A percentile compares a stretch with the other conserved stretches of the same genome.
Conservation (phyloP, 129 eudicot species). For the Pseudognaphalium luteoalbum region DNA sequence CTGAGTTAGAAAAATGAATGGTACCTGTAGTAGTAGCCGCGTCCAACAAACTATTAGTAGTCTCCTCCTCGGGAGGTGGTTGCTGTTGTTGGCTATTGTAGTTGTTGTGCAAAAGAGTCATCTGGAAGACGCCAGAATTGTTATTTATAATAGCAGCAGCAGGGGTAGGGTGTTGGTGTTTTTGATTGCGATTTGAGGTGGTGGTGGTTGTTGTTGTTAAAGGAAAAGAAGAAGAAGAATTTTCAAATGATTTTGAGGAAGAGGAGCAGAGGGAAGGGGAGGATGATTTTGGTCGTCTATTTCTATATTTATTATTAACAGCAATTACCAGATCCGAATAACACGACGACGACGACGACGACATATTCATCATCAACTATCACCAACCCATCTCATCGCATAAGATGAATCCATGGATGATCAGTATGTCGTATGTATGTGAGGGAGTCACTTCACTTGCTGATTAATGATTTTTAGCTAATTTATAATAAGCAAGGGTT, state of each 20-base stretch:
- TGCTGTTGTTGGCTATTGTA: not conserved
- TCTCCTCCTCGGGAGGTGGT: not conserved
- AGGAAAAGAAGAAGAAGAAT: conserved; percentile 30
- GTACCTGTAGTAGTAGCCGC: conserved; percentile 24
- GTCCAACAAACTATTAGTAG: too few species aligned
- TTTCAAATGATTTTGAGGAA: not conserved
- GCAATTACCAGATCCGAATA: conserved; percentile 57
- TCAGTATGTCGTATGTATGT: too few species aligned
- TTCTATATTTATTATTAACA: too few species aligned
- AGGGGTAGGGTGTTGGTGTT: conserved; percentile 5
- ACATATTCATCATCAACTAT: conserved; percentile 61
- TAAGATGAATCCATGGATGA: conserved; percentile 28
- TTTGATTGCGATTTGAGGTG: conserved; percentile 1
- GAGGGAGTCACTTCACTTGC: too few species aligned
- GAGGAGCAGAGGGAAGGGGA: too few species aligned
- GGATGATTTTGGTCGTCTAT: conserved; percentile 27
- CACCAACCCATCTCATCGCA: conserved; percentile 48
- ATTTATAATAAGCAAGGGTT: not conserved
- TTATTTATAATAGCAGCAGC: not conserved
- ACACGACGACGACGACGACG: conserved; percentile 25
- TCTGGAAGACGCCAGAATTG: conserved; percentile 12
- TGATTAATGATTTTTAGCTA: not conserved
- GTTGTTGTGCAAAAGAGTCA: conserved; percentile 30
- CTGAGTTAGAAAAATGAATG: too few species aligned
- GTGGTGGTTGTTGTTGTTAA: conserved; percentile 29